Percentiles rank a stretch among this genome's conserved stretches.
Evolutionary conservation across 164 flowering plant genomes (phyloP).

Genomic region (Paratinospora sagittata): DNA sequence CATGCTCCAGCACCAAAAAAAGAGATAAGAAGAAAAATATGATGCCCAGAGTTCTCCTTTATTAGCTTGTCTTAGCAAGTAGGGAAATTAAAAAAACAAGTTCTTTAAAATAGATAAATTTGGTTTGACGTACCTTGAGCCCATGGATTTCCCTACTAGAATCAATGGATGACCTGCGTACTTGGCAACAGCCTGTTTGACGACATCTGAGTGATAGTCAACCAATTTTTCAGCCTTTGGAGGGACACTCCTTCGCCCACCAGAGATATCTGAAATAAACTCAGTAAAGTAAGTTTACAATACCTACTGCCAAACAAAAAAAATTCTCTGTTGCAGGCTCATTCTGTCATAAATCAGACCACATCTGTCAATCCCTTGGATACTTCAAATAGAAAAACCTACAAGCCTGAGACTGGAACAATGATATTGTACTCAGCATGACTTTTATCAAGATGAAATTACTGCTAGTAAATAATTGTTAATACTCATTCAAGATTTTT

Average conservation of each 20-base stretch:
- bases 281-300: background rate
- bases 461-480: too few relatives aligned
- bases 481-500: too few relatives aligned
- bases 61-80: background rate
- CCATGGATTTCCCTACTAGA: conserved; percentile 91
- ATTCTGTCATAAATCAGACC: background rate
- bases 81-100: background rate
- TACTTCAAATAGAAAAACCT: too few relatives aligned
- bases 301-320: background rate
- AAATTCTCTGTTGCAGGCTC: background rate
- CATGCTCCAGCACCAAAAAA: background rate
- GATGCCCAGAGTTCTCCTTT: background rate
- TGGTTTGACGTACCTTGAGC: conserved; percentile 56
- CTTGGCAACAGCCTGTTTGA: conserved; percentile 43
- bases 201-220: conserved; percentile 58
- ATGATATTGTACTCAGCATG: too few relatives aligned
- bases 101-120: background rate
- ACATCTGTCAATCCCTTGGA: too few relatives aligned
- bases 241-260: conserved; percentile 62
- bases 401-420: too few relatives aligned
- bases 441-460: too few relatives aligned
- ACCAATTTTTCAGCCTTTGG: conserved; percentile 90
- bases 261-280: conserved; percentile 49
- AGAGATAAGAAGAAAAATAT: background rate
- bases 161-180: conserved; percentile 71